Evolutionary conservation across 2,329 filamentous ascomycete genomes (phyloP), one percentile per base, ranked within the genome.

Genomic region (Scedosporium dehoogii): DNA sequence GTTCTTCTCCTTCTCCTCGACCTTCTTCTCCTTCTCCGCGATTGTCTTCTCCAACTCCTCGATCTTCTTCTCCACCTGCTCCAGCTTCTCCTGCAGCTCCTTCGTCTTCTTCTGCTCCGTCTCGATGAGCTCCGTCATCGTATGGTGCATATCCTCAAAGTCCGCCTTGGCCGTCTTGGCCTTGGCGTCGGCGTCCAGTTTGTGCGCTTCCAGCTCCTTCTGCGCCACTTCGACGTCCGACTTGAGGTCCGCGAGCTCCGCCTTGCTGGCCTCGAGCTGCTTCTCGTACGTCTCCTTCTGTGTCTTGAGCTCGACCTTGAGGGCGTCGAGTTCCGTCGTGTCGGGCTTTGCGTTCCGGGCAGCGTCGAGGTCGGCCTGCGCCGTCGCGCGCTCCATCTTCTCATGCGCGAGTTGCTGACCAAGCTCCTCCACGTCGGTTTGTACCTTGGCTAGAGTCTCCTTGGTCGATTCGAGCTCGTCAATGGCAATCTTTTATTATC

Each of bases 81-180:
- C 75, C 56, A 82, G 73, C 73, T 79, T 76, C 62, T 78, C 74
- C 70, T 83, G 78, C 56, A 78, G 74, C 18, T 76, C 76, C 78
- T 79, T 82, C 59, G 78, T 76, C 73, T 80, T 83, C 68, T 71
- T 77, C 67, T 81, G 78, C 60, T 81, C 81, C 68, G 86, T 84
- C 69, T 86, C 84, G 1, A 85, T 77, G 61, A 87, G 74, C 66
- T 81, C 73, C 4, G 81, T 85, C 76, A 87, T 78, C 64, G 81
- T 84, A 60, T 87, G 83, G 69, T 84, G 82, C 75, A 87, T 81
- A 65, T 86, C 83, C 69, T 82, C 79, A 72, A 85, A 86, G 70
- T 86, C 83, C n/a, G 79, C 76, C 70, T 78, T 76, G 57, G 80
- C 76, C n/a, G 78, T 83, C 79, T 84, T 84, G 60, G 75, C 68